Conservation (phyloP, 2,329 filamentous ascomycete species). For the Exserohilum rostratum region DNA sequence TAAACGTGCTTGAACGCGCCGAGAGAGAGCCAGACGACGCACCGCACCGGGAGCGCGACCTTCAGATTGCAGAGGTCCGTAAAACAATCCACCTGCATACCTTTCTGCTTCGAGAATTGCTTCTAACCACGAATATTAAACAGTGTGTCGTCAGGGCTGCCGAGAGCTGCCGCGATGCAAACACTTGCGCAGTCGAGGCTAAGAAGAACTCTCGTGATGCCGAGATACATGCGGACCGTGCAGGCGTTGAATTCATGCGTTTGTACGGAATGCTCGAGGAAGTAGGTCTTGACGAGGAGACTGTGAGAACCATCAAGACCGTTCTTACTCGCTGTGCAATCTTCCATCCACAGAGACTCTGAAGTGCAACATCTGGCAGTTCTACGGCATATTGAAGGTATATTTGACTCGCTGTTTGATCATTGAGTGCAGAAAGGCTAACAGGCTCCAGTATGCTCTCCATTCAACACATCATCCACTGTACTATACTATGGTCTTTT, state of each 20-base stretch:
- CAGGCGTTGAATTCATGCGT: constrained; percentile 13
- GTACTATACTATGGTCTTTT: neutral
- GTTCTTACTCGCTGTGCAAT: neutral
- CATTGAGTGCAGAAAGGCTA: neutral
- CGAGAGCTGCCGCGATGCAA: constrained; percentile 26
- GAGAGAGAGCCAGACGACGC: constrained; percentile 12
- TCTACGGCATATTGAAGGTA: neutral
- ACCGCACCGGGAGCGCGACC: constrained; percentile 21
- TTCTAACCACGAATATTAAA: constrained; percentile 19
- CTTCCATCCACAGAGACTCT: neutral
- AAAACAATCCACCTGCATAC: constrained; percentile 1
- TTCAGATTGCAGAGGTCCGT: constrained; percentile 38
- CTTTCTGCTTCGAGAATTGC: constrained; percentile 5
- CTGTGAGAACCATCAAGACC: constrained; percentile 15
- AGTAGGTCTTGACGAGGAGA: constrained; percentile 16
- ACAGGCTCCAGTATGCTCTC: neutral
- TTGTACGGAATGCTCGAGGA: constrained; percentile 16
- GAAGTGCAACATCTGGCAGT: too few species aligned
- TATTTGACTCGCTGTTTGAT: neutral
- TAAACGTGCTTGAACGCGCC: constrained; percentile 22
- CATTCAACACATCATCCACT: neutral
- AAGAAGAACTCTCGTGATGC: constrained; percentile 31
- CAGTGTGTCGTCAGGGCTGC: constrained; percentile 31
- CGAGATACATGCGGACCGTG: constrained; percentile 21
- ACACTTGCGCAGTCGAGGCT: constrained; percentile 24